Conservation (phyloP, 23 red algal species). For the Gracilariopsis chorda region DNA sequence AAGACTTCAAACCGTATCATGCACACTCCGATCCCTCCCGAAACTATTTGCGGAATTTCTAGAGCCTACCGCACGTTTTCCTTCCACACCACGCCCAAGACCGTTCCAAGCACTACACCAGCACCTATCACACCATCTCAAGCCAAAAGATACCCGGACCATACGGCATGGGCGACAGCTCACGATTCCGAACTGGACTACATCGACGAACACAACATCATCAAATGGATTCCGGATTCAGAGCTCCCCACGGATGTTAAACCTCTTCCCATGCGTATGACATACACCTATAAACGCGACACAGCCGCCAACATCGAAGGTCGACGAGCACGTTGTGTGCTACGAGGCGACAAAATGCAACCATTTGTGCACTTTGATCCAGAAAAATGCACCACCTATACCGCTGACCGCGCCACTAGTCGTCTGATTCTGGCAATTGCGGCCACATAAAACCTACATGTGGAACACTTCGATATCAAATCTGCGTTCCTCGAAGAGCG, state of each 20-base stretch:
- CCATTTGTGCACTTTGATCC: slow-evolving; percentile 19
- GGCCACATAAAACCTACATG: background rate
- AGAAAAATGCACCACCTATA: background rate
- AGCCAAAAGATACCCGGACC: too few species aligned
- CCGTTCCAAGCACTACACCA: background rate
- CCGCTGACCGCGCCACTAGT: background rate
- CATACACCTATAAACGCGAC: background rate
- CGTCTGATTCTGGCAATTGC: background rate
- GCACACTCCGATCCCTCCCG: too few species aligned
- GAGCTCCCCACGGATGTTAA: background rate
- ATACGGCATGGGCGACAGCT: too few species aligned
- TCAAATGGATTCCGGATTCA: background rate
- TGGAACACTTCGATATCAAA: background rate
- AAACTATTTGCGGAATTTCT: too few species aligned
- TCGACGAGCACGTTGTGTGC: background rate
- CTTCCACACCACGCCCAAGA: too few species aligned
- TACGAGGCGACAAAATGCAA: slow-evolving; percentile 33
- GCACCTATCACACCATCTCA: too few species aligned
- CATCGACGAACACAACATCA: background rate
- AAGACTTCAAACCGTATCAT: too few species aligned
- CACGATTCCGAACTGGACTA: too few species aligned
- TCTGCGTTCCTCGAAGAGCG: background rate
- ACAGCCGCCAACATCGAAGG: background rate
- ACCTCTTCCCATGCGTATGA: background rate
- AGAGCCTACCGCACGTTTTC: too few species aligned